Base-by-base conservation (phyloP, 2,329 filamentous ascomycete genomes). In the Apiospora pterosperma region DNA sequence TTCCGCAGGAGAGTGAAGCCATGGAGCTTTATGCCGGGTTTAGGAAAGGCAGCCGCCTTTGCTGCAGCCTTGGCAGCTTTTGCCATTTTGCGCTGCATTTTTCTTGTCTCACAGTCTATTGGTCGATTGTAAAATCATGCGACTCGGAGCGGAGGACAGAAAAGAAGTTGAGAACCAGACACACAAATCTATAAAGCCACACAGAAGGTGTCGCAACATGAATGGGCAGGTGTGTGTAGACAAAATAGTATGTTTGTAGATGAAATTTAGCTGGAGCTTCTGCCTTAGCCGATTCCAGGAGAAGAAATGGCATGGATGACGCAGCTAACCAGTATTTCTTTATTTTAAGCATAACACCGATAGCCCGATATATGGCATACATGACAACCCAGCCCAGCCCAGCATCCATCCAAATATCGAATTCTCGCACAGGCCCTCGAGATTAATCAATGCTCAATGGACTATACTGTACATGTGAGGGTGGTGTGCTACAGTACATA, bases 1-100 rank as follows among this genome's bases (percentile, higher is more conserved):
- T 91, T 88, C 67, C 95, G 88, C 73, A 94, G 84, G 63, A 99
- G 82, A 0, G 94, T 97, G 80, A 99, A 99, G 73, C 96, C 96
- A 77, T 98, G 92, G 44, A 98, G 86, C 79, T 92, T 90, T 75
- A 95, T 90, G 74, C 96, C 96, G 1, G 91, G 86, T 67, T 88
- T 89, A 6, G 94, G 93, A 70, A 91, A 91, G 72, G 95, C 88
- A 61, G 92, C 90, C 71, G 82, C 86, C 71, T 81, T 83, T 61
- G 84, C 81, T 62, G 81, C 79, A 55, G 77, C 74, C 70, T 80
- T 82, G 65, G 78, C 77, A 44, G 77, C 78, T 68, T 83, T 85
- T 68, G 83, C 71, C 85, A 75, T 85, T 87, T 87, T 64, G 64
- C 76, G 61, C 23, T 65, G 61, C 65, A 67, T 66, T 48, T 23